Base-by-base conservation (phyloP, 805 yeast genomes). In the Ascoidea asiatica region DNA sequence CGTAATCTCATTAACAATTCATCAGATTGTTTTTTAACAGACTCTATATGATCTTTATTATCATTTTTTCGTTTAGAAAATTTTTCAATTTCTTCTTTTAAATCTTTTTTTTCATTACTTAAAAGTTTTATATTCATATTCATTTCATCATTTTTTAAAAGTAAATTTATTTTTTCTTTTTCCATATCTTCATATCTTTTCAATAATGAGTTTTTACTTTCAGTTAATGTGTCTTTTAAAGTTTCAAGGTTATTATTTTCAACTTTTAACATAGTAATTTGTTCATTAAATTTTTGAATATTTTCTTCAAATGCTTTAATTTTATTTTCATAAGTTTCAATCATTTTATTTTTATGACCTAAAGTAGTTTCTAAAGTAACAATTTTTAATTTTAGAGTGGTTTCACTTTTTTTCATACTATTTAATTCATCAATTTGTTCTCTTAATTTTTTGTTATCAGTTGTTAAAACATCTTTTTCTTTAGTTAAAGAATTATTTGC, bases 21-120 rank as follows among this genome's bases (percentile, higher is more conserved):
- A 43, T 85, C 90, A 47, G 79, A 74, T 56, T 84, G 87, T 50
- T 76, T 79, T 53, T 73, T 79, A 47, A 76, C 53, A 0, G 66
- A 51, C 37, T 73, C 79, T 6, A 68, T 63, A 46, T 69, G 72
- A 21, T 67, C 73, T 43, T 52, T 64, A 1, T 69, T 62, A 44
- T 63, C 64, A 15, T 61, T 52, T 41, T 64, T 64, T 35, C 64
- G 43, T 61, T 67, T 44, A 61, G 65, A 29, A 66, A 48, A 5
- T 63, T 62, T n/a, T 51, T 53, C 6, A 62, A 53, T 45, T 67
- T 60, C 38, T 45, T 73, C 81, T 47, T 53, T 66, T 49, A 63
- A 65, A 44, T 46, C 61, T 46, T 57, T 55, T 44, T 57, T 58
- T 15, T 69, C 70, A 33, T 53, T 57, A 20, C 56, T 44, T 21